Evolutionary conservation across 331 rosid species (phyloP), one percentile per base, ranked within the genome.

Genomic region (Phaseolus coccineus): DNA sequence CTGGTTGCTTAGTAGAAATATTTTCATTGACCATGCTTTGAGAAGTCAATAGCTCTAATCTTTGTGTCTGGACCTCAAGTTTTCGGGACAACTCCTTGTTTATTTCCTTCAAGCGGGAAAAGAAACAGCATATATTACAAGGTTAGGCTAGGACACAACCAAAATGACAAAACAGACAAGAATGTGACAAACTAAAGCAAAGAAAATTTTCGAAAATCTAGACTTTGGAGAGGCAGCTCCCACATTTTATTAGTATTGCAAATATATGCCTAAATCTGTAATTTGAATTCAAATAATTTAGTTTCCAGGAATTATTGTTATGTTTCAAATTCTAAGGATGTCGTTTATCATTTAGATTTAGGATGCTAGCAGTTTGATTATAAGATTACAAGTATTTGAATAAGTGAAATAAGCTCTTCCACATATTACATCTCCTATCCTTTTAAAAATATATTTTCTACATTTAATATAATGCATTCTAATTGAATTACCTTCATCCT

Each of bases 21-120:
- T 82, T 84, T 77, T 78, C 97, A 42, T 73, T 81, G 46, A 88
- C 92, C 98, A 96, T 93, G 74, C 88, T 91, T 90, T 84, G 97
- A 80, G 99, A 85, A 56, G 96, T 90, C 91, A 93, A 87, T 77
- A 96, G 91, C 89, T 96, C 99, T 84, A 96, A 78, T 89, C 98
- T 91, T 84, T 93, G 99, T 44, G 99, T 96, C 89, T 93, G 99
- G 77, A 87, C 76, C 87, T 96, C 98, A 40, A 96, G 97, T 75
- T 96, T 93, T 66, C 84, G 85, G 8, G 98, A 88, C 81, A 96
- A 71, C 77, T 96, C 99, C 79, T 87, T 89, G 89, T 96, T 93
- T 82, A 91, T 82, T 83, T 87, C 99, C 97, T 96, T 68, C 84
- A 79, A 71, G 80, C 53, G 81, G 71, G 56, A 77, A 78, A 82